phyloP scores from a whole-genome alignment of 176 grass and related monocot species.

The Avena sativa region DNA sequence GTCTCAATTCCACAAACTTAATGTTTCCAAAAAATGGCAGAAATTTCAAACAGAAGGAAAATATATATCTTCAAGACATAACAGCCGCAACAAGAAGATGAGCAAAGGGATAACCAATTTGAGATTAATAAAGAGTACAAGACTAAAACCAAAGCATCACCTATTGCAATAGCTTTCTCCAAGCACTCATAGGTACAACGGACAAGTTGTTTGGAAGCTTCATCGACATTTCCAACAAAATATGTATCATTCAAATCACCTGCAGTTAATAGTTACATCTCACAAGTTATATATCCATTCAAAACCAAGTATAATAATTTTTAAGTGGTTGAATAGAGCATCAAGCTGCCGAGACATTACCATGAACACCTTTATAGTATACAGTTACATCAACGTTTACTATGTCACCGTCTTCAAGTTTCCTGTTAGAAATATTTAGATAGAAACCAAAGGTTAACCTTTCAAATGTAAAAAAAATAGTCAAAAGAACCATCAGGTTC shows the following conservation, averaged over 20 bases:
- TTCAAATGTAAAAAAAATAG: conserved; percentile 25
- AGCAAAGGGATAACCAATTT: conserved; percentile 30
- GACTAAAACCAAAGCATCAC: conserved; percentile 45
- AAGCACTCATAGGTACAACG: conserved; percentile 93
- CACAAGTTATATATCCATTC: conserved; percentile 2
- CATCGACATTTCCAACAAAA: conserved; percentile 98
- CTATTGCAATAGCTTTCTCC: conserved; percentile 99
- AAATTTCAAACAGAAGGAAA: conserved; percentile 26
- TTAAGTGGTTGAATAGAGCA: conserved; percentile 35
- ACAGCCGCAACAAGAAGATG: neutral
- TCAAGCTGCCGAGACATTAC: conserved; percentile 55
- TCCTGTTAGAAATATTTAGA: conserved; percentile 62
- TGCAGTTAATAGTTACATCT: conserved; percentile 47
- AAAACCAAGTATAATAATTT: conserved; percentile 25
- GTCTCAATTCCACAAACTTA: neutral
- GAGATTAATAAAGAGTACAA: conserved; percentile 26
- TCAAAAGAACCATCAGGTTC: conserved; percentile 33
- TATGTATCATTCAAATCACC: conserved; percentile 98
- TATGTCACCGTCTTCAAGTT: conserved; percentile 97
- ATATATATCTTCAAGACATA: neutral
- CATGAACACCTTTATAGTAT: conserved; percentile 91
- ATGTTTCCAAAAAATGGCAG: conserved; percentile 16
- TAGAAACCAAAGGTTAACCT: conserved; percentile 33
- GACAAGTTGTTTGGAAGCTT: conserved; percentile 91
- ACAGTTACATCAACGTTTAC: conserved; percentile 95